Evolutionary conservation across 495 filamentous ascomycete genomes (phyloP), one percentile per base, ranked within the genome.

Genomic region (Trichocladium antarcticum): DNA sequence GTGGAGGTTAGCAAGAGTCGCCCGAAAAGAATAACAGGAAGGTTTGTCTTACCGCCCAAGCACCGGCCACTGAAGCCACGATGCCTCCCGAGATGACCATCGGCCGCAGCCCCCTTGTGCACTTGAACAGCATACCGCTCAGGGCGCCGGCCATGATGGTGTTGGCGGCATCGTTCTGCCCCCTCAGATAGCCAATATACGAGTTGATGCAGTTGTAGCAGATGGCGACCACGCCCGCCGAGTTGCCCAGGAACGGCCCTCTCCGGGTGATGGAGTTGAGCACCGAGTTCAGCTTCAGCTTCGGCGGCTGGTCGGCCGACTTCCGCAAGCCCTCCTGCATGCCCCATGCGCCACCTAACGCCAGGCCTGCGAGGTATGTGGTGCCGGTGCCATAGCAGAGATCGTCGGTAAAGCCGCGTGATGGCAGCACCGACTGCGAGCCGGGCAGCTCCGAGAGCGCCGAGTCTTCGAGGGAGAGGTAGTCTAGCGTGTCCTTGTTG

Each of bases 201-300:
- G 86, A 93, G 71, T 97, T 97, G 63, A 95, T 74, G 17, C 85
- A 81, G 67, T 94, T 96, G 64, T 95, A 98, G 47, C 88, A 81
- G 77, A 98, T 84, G 11, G 92, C 92, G 27, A 98, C 79, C 21
- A 96, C 89, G 45, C 88, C 92, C 1, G 93, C 92, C 6, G 81
- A 87, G 72, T 98, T 98, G 14, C 93, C 92, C 53, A 97, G 66
- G 72, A 95, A 98, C n/a, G 92, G 92, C 7, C 92, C 92, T 67
- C 92, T 72, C 57, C 92, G 70, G 38, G 92, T 98, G 37, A 98
- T 74, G 32, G 87, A 83, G 67, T 98, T 98, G 51, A 98, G 77
- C 21, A 93, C 88, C 45, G 83, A 82, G 73, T 98, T 98, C 17
- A 98, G 71, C 48, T 85, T 81, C 57, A 98, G 75, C 74, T 92